Base-by-base conservation (phyloP, 139 green algal species). In the Chlorella sp. region DNA sequence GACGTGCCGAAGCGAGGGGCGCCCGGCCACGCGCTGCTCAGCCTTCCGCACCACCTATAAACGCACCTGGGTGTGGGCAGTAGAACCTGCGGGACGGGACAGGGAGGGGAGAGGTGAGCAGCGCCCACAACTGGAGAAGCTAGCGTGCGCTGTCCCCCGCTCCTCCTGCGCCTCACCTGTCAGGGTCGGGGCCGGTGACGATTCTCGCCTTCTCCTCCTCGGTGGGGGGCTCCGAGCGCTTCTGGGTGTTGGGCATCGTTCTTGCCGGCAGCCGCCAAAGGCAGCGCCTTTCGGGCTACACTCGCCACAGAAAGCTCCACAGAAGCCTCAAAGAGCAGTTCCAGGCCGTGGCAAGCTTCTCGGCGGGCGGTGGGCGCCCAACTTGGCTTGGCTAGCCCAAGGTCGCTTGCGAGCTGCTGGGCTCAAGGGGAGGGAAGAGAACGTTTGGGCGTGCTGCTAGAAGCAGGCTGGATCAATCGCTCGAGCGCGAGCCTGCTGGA, bases 81-180 rank as follows among this genome's bases (percentile, higher is more conserved):
- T 92, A 92, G 68, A 92, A 92, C 90, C 83, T 86, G 81, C 40
- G 22, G 81, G 89, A 53, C 83, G 66, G 30, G 60, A 83, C 9
- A 83, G 28, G 26, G 37, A 0, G 48, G 34, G 7, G 77, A 21
- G 64, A 5, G 30, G 9, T 42, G 22, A 60, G 39, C 64, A 88
- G 37, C 18, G 15, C 37, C 37, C 32, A 89, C 40, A 69, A 71
- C 18, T 40, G 3, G 36, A 69, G 60, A 78, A 34, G 64, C 34
- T 21, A 86, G 24, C 66, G 64, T 5, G 60, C 81, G 82, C 36
- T 61, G 34, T 32, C 82, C 37, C 85, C 30, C 37, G 19, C 34
- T 37, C 28, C 30, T 61, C 18, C 36, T 42, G 24, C 21, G 4
- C 14, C 75, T 71, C 36, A 89, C 90, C 90, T 81, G 28, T 93